These are phyloP conservation scores for Amanita pseudoporphyria DNA, from an alignment of 768 basidiomycete species.

Conservation along the genomic window DNA sequence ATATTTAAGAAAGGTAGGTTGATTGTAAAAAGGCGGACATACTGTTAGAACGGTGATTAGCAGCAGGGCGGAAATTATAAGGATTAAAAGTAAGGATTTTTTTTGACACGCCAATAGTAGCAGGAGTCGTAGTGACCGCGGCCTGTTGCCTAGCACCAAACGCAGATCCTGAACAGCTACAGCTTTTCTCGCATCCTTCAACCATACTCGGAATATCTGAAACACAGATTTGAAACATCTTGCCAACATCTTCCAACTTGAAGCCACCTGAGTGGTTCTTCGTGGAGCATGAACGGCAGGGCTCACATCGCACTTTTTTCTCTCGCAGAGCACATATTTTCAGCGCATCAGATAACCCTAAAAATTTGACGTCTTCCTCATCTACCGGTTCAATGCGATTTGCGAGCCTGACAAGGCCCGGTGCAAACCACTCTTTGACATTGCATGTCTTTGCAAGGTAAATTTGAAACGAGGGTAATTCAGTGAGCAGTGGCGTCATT, in stretches of 20 bases:
- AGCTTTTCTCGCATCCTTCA: background rate
- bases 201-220: background rate
- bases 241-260: background rate
- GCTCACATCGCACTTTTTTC: background rate
- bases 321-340: slow-evolving; percentile 9
- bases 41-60: no score
- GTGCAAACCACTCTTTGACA: slow-evolving; percentile 23
- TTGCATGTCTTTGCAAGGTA: slow-evolving; percentile 22
- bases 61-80: no score
- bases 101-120: no score
- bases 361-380: slow-evolving; percentile 15
- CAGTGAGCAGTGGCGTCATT: slow-evolving; percentile 12
- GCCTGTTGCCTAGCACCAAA: no score
- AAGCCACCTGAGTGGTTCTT: background rate
- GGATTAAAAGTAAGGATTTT: no score
- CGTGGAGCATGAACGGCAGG: no score
- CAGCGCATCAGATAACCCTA: slow-evolving; percentile 18
- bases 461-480: slow-evolving; percentile 20
- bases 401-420: slow-evolving; percentile 18
- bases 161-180: background rate
- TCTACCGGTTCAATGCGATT: slow-evolving; percentile 15
- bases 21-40: no score
- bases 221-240: background rate
- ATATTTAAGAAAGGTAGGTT: no score
- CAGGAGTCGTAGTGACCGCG: no score